phyloP scores from a whole-genome alignment of 1,284 basidiomycete species.

The Moesziomyces aphidis region DNA sequence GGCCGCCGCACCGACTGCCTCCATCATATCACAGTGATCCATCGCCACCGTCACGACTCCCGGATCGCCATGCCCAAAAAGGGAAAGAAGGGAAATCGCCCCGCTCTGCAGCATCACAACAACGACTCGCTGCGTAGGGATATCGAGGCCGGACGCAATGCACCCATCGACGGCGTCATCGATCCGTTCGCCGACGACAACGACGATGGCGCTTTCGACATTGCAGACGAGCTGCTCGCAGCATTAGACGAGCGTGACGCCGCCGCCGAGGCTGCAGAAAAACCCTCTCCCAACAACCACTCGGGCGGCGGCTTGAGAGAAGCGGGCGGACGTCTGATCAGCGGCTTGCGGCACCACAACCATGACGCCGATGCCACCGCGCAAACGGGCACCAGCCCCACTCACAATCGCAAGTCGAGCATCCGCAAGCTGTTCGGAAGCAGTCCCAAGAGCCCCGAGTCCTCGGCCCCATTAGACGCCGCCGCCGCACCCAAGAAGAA shows the following conservation, averaged over 20 bases:
- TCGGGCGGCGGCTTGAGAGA: conserved; percentile 19
- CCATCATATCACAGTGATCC: too few relatives aligned
- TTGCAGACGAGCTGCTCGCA: conserved; percentile 58
- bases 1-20: too few relatives aligned
- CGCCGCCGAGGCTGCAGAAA: conserved; percentile 20
- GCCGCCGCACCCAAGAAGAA: conserved; percentile 33
- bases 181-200: conserved; percentile 43
- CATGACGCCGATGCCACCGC: conserved; percentile 9
- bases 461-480: conserved; percentile 2
- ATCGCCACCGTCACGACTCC: too few relatives aligned
- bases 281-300: conserved; percentile 1
- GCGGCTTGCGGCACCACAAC: conserved; percentile 26
- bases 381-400: conserved; percentile 9
- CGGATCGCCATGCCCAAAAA: conserved; percentile 36
- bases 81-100: conserved; percentile 34
- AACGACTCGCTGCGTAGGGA: conserved; percentile 32
- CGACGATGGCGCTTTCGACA: conserved; percentile 49
- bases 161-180: conserved; percentile 10
- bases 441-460: conserved; percentile 28
- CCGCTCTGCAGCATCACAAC: conserved; percentile 7
- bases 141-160: conserved; percentile 15
- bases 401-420: conserved; percentile 11
- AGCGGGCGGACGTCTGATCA: conserved; percentile 47
- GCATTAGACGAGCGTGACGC: conserved; percentile 54
- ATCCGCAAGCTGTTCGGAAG: conserved; percentile 41